Conservation (phyloP, 495 filamentous ascomycete species). For the Neurospora tetrasperma region DNA sequence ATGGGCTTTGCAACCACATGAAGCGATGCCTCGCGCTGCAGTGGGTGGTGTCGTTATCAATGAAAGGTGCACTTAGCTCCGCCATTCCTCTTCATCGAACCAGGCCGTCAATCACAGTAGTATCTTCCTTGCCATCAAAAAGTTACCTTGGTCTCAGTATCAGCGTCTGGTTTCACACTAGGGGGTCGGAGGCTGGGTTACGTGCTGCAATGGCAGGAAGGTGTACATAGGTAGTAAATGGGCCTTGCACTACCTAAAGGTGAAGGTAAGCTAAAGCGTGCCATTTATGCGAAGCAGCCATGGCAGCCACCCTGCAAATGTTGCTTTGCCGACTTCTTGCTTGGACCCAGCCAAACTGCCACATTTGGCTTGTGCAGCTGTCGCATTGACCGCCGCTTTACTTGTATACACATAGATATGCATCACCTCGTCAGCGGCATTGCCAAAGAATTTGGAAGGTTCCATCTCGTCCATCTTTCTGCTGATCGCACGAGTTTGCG, state of each 20-base stretch:
- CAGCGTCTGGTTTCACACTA: background rate
- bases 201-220: background rate
- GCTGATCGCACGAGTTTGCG: background rate
- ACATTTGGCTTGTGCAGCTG: background rate
- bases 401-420: background rate
- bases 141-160: background rate
- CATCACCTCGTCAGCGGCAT: too few species aligned
- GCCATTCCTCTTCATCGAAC: too few species aligned
- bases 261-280: background rate
- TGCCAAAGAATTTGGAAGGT: too few species aligned
- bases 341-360: background rate
- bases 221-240: background rate
- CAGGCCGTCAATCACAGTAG: too few species aligned
- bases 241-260: background rate
- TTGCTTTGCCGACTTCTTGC: background rate
- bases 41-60: background rate
- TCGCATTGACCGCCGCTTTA: background rate
- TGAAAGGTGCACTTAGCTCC: too few species aligned
- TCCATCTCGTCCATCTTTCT: background rate
- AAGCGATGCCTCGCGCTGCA: background rate
- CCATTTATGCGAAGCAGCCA: background rate
- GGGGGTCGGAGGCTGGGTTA: background rate
- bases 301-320: background rate
- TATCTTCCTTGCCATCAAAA: too few species aligned
- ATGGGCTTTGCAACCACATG: background rate